Base-by-base conservation (phyloP, 148 eudicot species). In the Persicaria tinctoria region DNA sequence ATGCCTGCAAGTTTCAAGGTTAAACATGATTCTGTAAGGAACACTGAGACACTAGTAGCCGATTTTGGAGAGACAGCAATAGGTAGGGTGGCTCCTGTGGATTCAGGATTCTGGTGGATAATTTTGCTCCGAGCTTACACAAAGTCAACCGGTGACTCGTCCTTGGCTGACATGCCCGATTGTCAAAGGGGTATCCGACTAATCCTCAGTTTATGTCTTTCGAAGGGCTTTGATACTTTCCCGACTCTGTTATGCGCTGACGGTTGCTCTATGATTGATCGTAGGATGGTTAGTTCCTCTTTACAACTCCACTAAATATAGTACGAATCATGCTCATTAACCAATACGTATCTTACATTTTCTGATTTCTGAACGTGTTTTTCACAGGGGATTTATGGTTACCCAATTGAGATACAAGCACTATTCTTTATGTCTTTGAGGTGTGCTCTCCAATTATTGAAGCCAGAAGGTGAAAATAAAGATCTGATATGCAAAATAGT, bases 81-180 rank as follows among this genome's bases (percentile, higher is more conserved):
- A 41, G 89, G 89, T n/a, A 79, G 89, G 78, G 89, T 86, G 51
- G 89, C 89, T 66, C 89, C 87, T 20, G 89, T 86, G 51, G 89
- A 86, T 78, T 86, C 89, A 0, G 89, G 89, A 32, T 86, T 86
- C 77, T 86, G 89, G 89, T 86, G 89, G 90, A 87, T 87, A n/a
- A 84, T 87, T 49, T 55, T 87, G 64, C 82, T 85, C 4, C 83
- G 90, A 47, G 90, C 90, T 47, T 87, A 85, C 47, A 87, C 90
- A 41, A 85, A 83, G 78, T 81, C 90, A 18, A 87, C 90, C 1
- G 90, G 87, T 20, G 87, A 87, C 77, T 83, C 85, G 68, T 77
- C 87, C 64, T 73, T 87, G 57, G 87, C 90, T 68, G 90, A 87
- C 73, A 77, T 74, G 80, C 83, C 90, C 8, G 87, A 87, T 75